Evolutionary conservation across 192 early-diverging fungal genomes (phyloP), one percentile per base, ranked within the genome.

Genomic region (Backusella luteola): DNA sequence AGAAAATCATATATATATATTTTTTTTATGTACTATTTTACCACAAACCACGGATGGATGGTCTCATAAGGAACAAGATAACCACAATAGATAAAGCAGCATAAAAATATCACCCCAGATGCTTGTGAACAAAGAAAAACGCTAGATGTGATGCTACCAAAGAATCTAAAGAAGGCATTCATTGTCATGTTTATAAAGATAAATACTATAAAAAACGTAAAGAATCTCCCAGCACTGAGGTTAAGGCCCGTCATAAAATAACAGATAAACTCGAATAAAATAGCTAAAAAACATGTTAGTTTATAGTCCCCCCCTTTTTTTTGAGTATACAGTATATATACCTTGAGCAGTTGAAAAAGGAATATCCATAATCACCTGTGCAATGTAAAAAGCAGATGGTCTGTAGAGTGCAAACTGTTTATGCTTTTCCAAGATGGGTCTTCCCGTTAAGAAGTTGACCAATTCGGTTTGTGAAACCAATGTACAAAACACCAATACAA

Each of bases 371-470:
- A 88, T 53, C 36, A 85, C 79, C 74, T 88, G 89, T 6, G 88
- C 79, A 53, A 90, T 73, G 32, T 32, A 32, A 32, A 32, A 32
- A 32, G 32, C 32, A 32, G 32, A 32, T 32, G 32, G 32, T 32
- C 32, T 32, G 32, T 32, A 32, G 32, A 32, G 32, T 32, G 32
- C 32, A 32, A 32, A 32, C 32, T 32, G 32, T 32, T 3, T 32
- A 32, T 32, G 32, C 32, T 32, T 32, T 82, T 91, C 88, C 34
- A 92, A 79, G 42, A 93, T 88, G 15, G 89, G 84, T 67, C 92
- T 92, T 34, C 92, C 91, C 23, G 85, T 83, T 69, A 96, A 84
- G 36, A 91, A 87, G 70, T 87, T 87, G 69, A 93, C 91, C 49
- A 94, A 84, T 74, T 92, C 90, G 29, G 91, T 85, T 76, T 94